Percentiles rank a stretch among this genome's conserved stretches.
Conservation (phyloP, 306 rosid genomes). For the Amphicarpaea edgeworthii region DNA sequence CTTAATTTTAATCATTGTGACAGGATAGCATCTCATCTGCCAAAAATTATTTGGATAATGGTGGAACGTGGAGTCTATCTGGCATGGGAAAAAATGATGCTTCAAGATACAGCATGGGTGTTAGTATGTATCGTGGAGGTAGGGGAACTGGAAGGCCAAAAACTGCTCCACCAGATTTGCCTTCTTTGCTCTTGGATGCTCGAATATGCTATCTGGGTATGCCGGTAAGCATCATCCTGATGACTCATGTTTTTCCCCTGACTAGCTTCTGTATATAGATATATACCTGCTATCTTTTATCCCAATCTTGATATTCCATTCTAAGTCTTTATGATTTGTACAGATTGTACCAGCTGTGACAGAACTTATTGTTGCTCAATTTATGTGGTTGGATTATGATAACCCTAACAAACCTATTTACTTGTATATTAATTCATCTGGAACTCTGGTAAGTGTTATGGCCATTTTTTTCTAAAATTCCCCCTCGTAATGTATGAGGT, state of each 20-base stretch:
- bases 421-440: slow-evolving; percentile 88
- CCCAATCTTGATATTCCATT: slow-evolving; percentile 30
- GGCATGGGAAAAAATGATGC: slow-evolving; percentile 56
- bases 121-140: slow-evolving; percentile 83
- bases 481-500: background rate
- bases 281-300: slow-evolving; percentile 7
- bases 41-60: slow-evolving; percentile 72
- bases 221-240: slow-evolving; percentile 75
- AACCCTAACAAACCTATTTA: slow-evolving; percentile 81
- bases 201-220: slow-evolving; percentile 86
- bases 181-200: slow-evolving; percentile 91
- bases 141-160: slow-evolving; percentile 79
- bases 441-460: slow-evolving; percentile 76
- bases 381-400: slow-evolving; percentile 96
- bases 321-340: slow-evolving; percentile 47
- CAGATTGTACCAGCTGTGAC: slow-evolving; percentile 96
- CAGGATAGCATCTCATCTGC: slow-evolving; percentile 91
- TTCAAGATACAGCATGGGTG: slow-evolving; percentile 83
- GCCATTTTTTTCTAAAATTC: slow-evolving; percentile 19
- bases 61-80: slow-evolving; percentile 82
- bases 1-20: slow-evolving; percentile 37
- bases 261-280: slow-evolving; percentile 11
- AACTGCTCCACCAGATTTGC: slow-evolving; percentile 93
- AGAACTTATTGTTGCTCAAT: slow-evolving; percentile 91
- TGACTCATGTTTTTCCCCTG: background rate